These are phyloP conservation scores for Phytophthora citricola DNA, from an alignment of 352 stramenopile species.

Conservation along the genomic window DNA sequence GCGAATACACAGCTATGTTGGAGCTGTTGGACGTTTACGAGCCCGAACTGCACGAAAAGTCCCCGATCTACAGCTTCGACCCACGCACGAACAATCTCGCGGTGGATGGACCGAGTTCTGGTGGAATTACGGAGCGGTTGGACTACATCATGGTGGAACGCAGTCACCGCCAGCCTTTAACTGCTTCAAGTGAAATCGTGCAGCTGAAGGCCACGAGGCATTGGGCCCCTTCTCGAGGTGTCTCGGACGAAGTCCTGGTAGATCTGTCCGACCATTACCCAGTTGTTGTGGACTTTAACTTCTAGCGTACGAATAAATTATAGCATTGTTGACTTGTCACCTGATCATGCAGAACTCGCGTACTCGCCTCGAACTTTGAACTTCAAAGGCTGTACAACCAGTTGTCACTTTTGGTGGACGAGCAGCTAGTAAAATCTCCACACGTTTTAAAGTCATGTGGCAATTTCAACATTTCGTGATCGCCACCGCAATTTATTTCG, in stretches of 20 bases:
- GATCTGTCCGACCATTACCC: conserved; percentile 81
- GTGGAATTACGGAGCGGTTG: conserved; percentile 59
- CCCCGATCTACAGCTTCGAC: conserved; percentile 67
- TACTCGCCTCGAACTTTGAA: not conserved
- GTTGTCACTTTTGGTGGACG: not conserved
- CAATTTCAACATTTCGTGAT: conserved; percentile 19
- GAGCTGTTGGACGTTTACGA: conserved; percentile 45
- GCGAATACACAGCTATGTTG: conserved; percentile 66
- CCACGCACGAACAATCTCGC: conserved; percentile 63
- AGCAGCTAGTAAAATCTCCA: too few relatives aligned
- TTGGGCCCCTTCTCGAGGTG: conserved; percentile 34
- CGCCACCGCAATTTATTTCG: conserved; percentile 24
- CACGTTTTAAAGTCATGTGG: conserved; percentile 10
- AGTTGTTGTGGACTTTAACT: conserved; percentile 62
- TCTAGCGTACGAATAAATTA: conserved; percentile 38
- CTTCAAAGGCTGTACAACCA: not conserved
- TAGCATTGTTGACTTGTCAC: conserved; percentile 9
- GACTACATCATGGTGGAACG: conserved; percentile 66
- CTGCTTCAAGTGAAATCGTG: conserved; percentile 46
- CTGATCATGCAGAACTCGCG: conserved; percentile 20
- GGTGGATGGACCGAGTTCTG: conserved; percentile 64
- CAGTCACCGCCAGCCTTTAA: conserved; percentile 41
- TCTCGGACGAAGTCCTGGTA: conserved; percentile 41
- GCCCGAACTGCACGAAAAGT: conserved; percentile 35
- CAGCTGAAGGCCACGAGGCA: conserved; percentile 60